Evolutionary conservation across 2,329 filamentous ascomycete species (phyloP), one percentile per base, ranked within the genome.

Genomic region (Apiospora arundinis): DNA sequence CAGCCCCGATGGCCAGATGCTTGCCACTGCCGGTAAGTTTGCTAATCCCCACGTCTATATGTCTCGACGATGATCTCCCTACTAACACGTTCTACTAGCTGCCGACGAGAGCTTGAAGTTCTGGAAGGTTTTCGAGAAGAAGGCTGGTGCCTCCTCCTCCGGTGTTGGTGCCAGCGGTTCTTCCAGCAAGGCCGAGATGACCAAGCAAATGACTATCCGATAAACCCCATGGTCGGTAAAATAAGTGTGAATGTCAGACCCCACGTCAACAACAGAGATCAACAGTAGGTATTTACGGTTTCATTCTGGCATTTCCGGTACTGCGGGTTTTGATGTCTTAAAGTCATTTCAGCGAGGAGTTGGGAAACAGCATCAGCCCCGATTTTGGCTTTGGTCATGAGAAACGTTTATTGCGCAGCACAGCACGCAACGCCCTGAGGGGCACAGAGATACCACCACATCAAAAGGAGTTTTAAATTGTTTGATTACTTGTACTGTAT

Each of bases 101-200:
- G 95, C 95, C 48, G 96, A 99, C 79, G 96, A 99, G 88, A 95
- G 92, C 80, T 88, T 99, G 83, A 99, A 99, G 87, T 99, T 99
- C 89, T 99, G 96, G 96, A 99, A 99, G 91, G 89, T 99, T 77
- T 99, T 99, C 80, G 96, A 99, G 89, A 98, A 97, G 90, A 98
- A 98, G 90, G 87, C 95, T 23, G 95, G 94, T 70, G 86, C 89
- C 72, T 85, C 89, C 72, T 85, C 89, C 73, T 89, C 91, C 69
- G 89, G 90, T 67, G 86, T 91, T 70, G 88, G 56, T 63, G 87
- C 89, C 76, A 88, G 91, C 72, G 91, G 91, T 74, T 86, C 92
- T 72, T 92, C 92, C 68, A 90, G 89, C 83, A 95, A 95, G 85
- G 94, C 93, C 70, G 91, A 93, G 79, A 92, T 95, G 88, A 91